Evolutionary conservation across 768 basidiomycete genomes (phyloP).

Genomic region (Russula sp.): DNA sequence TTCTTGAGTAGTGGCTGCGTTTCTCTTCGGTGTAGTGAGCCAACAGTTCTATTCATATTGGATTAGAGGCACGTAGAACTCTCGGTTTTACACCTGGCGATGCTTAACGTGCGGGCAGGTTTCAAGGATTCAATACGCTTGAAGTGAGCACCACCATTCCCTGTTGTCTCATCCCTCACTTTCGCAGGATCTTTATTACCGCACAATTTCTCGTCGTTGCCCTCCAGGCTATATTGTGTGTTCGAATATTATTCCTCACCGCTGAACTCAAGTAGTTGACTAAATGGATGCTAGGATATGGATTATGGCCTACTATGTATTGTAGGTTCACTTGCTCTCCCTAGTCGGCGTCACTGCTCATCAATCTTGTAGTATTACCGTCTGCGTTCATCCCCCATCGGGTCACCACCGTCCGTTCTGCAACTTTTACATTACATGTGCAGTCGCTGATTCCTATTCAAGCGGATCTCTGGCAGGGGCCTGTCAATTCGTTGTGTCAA

Average conservation of each 20-base stretch:
- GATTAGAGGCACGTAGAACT: neutral
- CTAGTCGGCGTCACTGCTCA: neutral
- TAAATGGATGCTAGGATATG: constrained; percentile 1
- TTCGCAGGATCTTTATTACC: neutral
- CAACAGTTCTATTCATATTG: constrained; percentile 6
- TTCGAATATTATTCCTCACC: neutral
- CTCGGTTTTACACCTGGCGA: neutral
- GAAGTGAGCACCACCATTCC: neutral
- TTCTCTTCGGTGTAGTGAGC: constrained; percentile 2
- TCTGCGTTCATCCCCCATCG: neutral
- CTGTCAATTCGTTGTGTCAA: neutral
- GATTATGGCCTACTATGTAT: neutral
- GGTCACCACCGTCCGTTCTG: neutral
- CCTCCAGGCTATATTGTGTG: constrained; percentile 3
- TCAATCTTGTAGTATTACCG: neutral
- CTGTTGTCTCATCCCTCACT: neutral
- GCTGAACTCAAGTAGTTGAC: neutral
- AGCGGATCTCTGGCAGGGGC: constrained; percentile 3
- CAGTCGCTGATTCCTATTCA: neutral
- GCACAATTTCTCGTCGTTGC: neutral
- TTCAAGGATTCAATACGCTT: neutral
- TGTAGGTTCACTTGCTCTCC: neutral
- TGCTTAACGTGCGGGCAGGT: neutral
- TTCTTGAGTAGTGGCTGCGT: neutral
- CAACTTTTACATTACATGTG: neutral